Conservation (phyloP, 1,284 basidiomycete species). For the Rhodotorula sp. region DNA sequence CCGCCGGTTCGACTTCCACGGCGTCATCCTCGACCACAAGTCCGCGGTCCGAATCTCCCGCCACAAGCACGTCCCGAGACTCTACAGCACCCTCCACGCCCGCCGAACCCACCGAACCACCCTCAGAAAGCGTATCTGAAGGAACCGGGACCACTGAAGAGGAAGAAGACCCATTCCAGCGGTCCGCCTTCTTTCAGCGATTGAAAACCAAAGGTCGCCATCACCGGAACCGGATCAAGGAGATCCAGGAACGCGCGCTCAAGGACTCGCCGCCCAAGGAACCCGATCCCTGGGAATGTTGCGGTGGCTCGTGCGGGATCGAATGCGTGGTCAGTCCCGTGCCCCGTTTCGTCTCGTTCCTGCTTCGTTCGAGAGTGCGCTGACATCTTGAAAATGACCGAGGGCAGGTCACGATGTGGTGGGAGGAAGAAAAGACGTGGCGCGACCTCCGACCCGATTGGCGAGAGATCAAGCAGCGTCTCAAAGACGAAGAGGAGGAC, state of each 20-base stretch:
- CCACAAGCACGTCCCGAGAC: background rate
- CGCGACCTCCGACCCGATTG: conserved; percentile 28
- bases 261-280: conserved; percentile 18
- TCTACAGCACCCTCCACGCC: background rate
- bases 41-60: background rate
- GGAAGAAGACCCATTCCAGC: background rate
- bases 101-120: background rate
- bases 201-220: conserved; percentile 7
- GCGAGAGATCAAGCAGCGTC: conserved; percentile 19
- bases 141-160: background rate
- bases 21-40: background rate
- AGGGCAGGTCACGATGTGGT: conserved; percentile 12
- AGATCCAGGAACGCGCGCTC: conserved; percentile 14
- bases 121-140: no score
- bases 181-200: conserved; percentile 14
- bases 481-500: conserved; percentile 33
- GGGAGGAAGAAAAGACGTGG: conserved; percentile 38
- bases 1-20: background rate
- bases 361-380: background rate
- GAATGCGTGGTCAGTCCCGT: conserved; percentile 23
- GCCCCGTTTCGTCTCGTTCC: no score
- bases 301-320: conserved; percentile 17
- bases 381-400: no score
- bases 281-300: conserved; percentile 22
- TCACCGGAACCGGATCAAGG: background rate